Evolutionary conservation across 192 early-diverging fungal species (phyloP).

Genomic region (Coemansia furcata): DNA sequence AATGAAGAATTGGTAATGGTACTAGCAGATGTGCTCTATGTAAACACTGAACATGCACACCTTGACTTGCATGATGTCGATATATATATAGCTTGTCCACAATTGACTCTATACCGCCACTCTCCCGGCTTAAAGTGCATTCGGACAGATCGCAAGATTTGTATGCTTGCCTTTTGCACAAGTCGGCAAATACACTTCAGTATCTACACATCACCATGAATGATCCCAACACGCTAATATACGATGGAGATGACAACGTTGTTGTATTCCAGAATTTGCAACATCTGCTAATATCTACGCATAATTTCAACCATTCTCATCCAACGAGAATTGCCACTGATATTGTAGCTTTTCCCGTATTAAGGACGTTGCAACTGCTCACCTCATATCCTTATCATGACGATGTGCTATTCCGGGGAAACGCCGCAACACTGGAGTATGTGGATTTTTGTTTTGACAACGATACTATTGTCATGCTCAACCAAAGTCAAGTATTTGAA

Average conservation of each 20-base stretch:
- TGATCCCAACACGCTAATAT: background rate
- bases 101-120: background rate
- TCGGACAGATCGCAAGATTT: background rate
- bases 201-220: background rate
- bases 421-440: background rate
- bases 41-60: background rate
- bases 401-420: conserved; percentile 3
- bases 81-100: background rate
- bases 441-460: background rate
- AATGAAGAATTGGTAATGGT: background rate
- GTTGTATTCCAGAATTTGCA: background rate
- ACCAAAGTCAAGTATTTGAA: background rate
- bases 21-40: background rate
- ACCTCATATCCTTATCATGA: background rate
- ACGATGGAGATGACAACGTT: background rate
- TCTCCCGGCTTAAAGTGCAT: background rate
- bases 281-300: background rate
- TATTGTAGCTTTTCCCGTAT: background rate
- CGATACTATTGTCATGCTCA: background rate
- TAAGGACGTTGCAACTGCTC: background rate
- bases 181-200: background rate
- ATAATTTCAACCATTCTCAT: background rate
- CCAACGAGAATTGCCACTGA: background rate
- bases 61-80: background rate
- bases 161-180: background rate